Conservation (phyloP, 2,329 filamentous ascomycete species). For the Fusarium sp. region DNA sequence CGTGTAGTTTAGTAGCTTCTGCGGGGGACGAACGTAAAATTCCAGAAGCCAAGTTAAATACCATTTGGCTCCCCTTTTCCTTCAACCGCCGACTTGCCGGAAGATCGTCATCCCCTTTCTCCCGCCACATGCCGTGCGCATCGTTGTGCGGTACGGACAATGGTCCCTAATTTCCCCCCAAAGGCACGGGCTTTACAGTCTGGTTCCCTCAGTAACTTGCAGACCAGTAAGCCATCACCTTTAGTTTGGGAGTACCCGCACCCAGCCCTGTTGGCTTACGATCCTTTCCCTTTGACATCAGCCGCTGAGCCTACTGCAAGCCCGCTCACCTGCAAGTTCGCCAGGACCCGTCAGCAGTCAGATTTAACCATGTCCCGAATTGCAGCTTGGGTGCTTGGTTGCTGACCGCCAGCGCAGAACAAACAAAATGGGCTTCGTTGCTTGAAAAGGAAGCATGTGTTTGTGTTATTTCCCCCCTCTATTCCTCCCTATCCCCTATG, state of each 20-base stretch:
- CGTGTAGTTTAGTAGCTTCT: conserved; percentile 12
- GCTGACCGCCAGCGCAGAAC: conserved; percentile 37
- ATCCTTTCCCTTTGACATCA: conserved; percentile 41
- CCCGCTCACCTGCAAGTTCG: conserved; percentile 30
- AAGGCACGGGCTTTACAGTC: conserved; percentile 27
- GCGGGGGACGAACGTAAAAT: conserved; percentile 5
- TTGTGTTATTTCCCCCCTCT: conserved; percentile 9
- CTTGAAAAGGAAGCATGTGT: conserved; percentile 10
- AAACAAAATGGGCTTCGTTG: background rate
- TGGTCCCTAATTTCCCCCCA: conserved; percentile 39
- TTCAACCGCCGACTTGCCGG: conserved; percentile 13
- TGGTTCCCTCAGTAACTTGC: conserved; percentile 18
- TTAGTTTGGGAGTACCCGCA: conserved; percentile 33
- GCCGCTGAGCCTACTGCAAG: conserved; percentile 40
- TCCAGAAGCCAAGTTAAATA: conserved; percentile 33
- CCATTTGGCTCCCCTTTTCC: conserved; percentile 14
- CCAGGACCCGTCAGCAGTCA: conserved; percentile 34
- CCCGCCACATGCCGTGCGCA: conserved; percentile 10
- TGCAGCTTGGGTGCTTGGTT: conserved; percentile 18
- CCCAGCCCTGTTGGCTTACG: conserved; percentile 43
- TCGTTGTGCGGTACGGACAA: conserved; percentile 27
- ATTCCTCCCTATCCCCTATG: background rate
- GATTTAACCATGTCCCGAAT: conserved; percentile 37
- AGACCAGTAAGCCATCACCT: conserved; percentile 27
- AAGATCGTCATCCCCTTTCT: conserved; percentile 37